phyloP scores from a whole-genome alignment of 2,329 filamentous ascomycete species.

The Mycosphaerella arachidis region DNA sequence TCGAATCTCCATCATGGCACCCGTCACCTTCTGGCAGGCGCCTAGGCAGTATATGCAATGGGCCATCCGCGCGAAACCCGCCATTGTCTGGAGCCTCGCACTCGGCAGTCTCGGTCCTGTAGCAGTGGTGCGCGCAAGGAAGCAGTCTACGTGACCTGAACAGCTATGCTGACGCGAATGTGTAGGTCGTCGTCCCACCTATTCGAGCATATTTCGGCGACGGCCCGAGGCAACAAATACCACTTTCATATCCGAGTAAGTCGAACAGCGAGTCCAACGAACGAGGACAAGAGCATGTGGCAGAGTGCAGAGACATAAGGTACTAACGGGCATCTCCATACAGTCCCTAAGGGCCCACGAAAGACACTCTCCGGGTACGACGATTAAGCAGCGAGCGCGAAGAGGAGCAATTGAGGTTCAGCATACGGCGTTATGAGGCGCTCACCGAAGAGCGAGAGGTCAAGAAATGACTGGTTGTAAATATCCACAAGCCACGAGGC shows the following conservation, averaged over 20 bases:
- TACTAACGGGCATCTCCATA: not conserved
- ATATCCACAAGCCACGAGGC: not conserved
- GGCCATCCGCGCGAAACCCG: conserved; percentile 81
- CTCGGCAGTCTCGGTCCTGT: conserved; percentile 71
- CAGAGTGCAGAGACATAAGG: not conserved
- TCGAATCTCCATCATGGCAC: conserved; percentile 53
- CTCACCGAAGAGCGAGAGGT: not conserved
- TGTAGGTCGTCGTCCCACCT: conserved; percentile 61
- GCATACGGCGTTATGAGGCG: conserved; percentile 3
- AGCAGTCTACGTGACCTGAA: not conserved
- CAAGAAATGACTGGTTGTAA: not conserved
- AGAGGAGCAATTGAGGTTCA: not conserved
- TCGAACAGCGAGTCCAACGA: conserved; percentile 23
- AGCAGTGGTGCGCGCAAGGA: conserved; percentile 44
- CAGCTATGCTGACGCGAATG: conserved; percentile 1
- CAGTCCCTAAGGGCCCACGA: conserved; percentile 46
- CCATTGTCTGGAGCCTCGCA: conserved; percentile 81
- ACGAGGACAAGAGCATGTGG: not conserved
- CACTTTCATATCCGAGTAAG: conserved; percentile 90
- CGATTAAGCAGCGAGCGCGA: conserved; percentile 29
- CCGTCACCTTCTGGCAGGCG: conserved; percentile 75
- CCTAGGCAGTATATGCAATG: conserved; percentile 84
- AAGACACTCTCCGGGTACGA: conserved; percentile 45
- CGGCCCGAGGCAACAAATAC: conserved; percentile 65
- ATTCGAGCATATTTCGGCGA: conserved; percentile 71